phyloP scores from a whole-genome alignment of 345 rosid genomes.

The Firmiana major region DNA sequence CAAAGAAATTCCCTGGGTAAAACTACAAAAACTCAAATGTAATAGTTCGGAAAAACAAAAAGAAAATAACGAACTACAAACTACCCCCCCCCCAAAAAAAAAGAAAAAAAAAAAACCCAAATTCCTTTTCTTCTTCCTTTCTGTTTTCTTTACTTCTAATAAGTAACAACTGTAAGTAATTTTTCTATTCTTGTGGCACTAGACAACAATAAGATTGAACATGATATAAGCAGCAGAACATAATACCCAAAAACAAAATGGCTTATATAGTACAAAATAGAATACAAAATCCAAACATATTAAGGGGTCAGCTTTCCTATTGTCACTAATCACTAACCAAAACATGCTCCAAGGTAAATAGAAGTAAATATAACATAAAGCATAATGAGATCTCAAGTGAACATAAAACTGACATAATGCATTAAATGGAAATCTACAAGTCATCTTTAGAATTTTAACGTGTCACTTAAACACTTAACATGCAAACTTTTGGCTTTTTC shows the following conservation, averaged over 20 bases:
- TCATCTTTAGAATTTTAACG: not conserved
- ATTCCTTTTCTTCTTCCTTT: not conserved
- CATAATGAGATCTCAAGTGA: not conserved
- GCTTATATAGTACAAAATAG: not conserved
- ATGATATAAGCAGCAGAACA: not conserved
- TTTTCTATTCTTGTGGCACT: not conserved
- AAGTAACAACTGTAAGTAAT: not conserved
- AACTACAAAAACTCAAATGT: not conserved
- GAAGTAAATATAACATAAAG: not conserved
- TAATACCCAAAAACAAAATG: not conserved
- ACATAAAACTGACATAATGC: not conserved
- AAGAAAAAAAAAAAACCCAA: too few species aligned
- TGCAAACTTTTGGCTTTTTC: not conserved
- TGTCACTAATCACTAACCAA: not conserved
- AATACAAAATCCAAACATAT: not conserved
- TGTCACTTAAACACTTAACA: not conserved
- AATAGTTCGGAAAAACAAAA: not conserved
- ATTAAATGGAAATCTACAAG: not conserved
- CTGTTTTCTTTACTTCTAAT: not conserved
- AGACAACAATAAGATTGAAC: not conserved
- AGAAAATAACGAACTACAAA: not conserved
- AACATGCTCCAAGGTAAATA: not conserved
- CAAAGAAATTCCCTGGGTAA: not conserved
- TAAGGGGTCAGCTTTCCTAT: not conserved
- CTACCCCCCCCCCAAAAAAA: not conserved